phyloP scores from a whole-genome alignment of 1,284 basidiomycete species.

The Papiliotrema fonsecae region DNA sequence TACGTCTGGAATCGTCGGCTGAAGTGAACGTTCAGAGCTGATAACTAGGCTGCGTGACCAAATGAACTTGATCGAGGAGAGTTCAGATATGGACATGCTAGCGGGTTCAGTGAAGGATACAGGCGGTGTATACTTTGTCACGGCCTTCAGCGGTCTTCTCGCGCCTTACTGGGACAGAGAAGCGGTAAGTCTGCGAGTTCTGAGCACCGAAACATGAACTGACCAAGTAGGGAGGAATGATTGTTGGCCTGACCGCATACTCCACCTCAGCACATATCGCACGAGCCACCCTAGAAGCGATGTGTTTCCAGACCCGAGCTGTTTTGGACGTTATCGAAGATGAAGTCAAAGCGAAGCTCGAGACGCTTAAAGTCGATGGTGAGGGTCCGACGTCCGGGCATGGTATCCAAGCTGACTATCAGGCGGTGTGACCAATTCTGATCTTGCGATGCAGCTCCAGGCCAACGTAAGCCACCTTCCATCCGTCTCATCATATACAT shows the following conservation, averaged over 20 bases:
- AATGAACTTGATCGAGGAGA: conserved; percentile 74
- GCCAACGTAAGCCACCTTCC: conserved; percentile 69
- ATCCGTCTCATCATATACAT: too few species aligned
- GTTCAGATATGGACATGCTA: conserved; percentile 77
- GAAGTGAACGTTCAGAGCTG: conserved; percentile 4
- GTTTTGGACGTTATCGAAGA: conserved; percentile 87
- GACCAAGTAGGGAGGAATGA: conserved; percentile 50
- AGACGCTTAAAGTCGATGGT: conserved; percentile 77
- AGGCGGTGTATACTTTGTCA: conserved; percentile 96
- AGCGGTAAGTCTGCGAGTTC: conserved; percentile 22
- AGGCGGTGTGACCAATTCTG: conserved; percentile 77
- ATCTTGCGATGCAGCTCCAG: conserved; percentile 79
- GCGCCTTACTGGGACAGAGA: conserved; percentile 58
- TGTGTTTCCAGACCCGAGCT: conserved; percentile 72
- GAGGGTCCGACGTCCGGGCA: not conserved
- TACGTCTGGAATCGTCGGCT: conserved; percentile 26
- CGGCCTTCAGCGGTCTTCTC: conserved; percentile 87
- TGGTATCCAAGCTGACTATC: not conserved
- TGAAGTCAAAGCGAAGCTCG: conserved; percentile 67
- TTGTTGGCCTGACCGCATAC: conserved; percentile 69
- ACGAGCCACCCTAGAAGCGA: conserved; percentile 86
- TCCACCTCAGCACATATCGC: conserved; percentile 92
- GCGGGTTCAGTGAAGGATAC: conserved; percentile 73
- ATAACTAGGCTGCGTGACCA: conserved; percentile 74
- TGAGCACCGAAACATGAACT: conserved; percentile 58